These are phyloP conservation scores for Fusarium abutilonis DNA, from an alignment of 2,329 filamentous ascomycete genomes.

Conservation along the genomic window DNA sequence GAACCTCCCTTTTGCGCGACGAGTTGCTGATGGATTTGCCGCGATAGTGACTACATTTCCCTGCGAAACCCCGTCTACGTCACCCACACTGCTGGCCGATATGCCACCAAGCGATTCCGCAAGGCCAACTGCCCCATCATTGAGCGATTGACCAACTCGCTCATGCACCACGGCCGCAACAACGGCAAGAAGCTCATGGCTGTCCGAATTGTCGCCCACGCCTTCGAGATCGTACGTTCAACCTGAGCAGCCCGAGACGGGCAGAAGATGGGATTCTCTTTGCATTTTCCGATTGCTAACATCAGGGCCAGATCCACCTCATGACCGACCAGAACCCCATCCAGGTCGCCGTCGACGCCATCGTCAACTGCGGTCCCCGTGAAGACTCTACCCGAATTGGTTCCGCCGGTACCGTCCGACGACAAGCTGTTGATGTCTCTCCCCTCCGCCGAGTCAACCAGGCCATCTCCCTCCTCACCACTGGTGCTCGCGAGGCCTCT, in stretches of 20 bases:
- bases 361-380: conserved; percentile 99
- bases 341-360: conserved; percentile 98
- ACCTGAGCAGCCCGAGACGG: conserved; percentile 11
- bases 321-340: conserved; percentile 99
- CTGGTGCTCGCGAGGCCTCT: conserved; percentile 96
- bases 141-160: conserved; percentile 99
- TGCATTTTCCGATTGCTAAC: conserved; percentile 45
- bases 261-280: conserved; percentile 1
- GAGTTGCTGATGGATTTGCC: conserved; percentile 49
- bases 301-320: conserved; percentile 84
- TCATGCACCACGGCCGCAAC: conserved; percentile 99
- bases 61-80: conserved; percentile 99
- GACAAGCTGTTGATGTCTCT: conserved; percentile 99
- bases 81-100: conserved; percentile 97
- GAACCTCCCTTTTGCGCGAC: conserved; percentile 29
- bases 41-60: conserved; percentile 95
- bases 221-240: conserved; percentile 96
- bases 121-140: conserved; percentile 99
- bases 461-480: conserved; percentile 98
- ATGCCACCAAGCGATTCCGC: conserved; percentile 99
- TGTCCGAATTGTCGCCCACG: conserved; percentile 97
- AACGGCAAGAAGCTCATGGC: conserved; percentile 99
- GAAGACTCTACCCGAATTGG: conserved; percentile 99
- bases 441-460: conserved; percentile 99
- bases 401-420: conserved; percentile 98